Evolutionary conservation across 345 rosid genomes (phyloP).

Genomic region (Corymbia maculata): DNA sequence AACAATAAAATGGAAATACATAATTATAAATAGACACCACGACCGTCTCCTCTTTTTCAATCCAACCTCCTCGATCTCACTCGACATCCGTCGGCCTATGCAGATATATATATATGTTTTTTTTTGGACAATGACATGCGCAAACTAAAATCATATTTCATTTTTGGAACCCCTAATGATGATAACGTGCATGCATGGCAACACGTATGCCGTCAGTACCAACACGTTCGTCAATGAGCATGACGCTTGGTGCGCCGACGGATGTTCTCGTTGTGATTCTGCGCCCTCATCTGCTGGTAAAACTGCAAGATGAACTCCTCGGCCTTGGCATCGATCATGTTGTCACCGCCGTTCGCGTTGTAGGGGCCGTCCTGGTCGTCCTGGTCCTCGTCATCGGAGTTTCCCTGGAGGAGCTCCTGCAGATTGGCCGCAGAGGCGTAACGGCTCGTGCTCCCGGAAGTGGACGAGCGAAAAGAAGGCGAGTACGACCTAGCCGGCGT

Average conservation of each 20-base stretch:
- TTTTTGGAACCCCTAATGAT: background rate
- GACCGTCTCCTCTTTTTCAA: background rate
- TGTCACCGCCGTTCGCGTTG: slow-evolving; percentile 29
- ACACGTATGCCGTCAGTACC: background rate
- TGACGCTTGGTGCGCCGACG: background rate
- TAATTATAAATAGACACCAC: background rate
- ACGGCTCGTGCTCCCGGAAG: slow-evolving; percentile 13
- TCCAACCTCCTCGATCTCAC: background rate
- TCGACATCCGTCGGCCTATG: background rate
- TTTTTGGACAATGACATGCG: background rate
- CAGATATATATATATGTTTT: background rate
- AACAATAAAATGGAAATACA: background rate
- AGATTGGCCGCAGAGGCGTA: slow-evolving; percentile 41
- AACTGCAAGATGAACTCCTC: slow-evolving; percentile 56
- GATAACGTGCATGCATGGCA: background rate
- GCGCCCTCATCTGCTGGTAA: slow-evolving; percentile 49
- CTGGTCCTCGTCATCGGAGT: background rate
- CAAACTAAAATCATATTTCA: background rate
- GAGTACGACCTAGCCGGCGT: background rate
- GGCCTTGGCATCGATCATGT: slow-evolving; percentile 66
- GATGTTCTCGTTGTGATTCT: background rate
- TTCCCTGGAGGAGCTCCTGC: slow-evolving; percentile 15
- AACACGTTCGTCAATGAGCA: background rate
- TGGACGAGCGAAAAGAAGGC: background rate
- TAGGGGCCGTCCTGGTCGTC: slow-evolving; percentile 5